A percentile compares a stretch with the other conserved stretches of the same genome.
These are phyloP conservation scores for Secale cereale DNA, from an alignment of 176 grass and related monocot genomes.

Conservation along the genomic window DNA sequence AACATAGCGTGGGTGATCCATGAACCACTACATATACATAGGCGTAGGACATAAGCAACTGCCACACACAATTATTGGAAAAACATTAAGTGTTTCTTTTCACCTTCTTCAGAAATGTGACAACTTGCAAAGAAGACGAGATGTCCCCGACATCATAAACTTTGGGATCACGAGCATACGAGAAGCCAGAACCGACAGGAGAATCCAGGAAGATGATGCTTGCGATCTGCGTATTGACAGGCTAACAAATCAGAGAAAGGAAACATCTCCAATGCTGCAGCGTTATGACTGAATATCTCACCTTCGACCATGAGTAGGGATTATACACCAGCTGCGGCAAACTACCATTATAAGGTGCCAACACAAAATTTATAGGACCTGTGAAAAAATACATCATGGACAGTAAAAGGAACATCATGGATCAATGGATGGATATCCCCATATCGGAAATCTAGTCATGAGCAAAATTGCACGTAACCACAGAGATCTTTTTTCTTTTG, in stretches of 20 bases:
- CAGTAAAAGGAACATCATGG: too few relatives aligned
- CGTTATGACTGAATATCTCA: neutral
- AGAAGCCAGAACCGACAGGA: conserved; percentile 62
- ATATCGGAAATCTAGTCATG: too few relatives aligned
- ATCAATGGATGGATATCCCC: too few relatives aligned
- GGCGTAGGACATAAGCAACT: neutral
- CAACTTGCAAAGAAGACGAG: conserved; percentile 35
- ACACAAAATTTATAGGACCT: conserved; percentile 42
- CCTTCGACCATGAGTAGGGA: conserved; percentile 49
- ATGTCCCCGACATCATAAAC: conserved; percentile 49
- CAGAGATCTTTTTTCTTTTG: too few relatives aligned
- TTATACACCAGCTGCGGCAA: conserved; percentile 32
- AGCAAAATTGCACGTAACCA: too few relatives aligned
- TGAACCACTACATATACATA: conserved; percentile 39
- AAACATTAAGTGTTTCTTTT: neutral
- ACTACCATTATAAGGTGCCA: conserved; percentile 3
- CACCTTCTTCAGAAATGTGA: conserved; percentile 57
- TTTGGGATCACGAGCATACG: conserved; percentile 32
- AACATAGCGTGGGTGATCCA: conserved; percentile 35
- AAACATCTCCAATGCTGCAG: neutral
- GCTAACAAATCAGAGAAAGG: neutral
- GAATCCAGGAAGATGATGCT: conserved; percentile 70
- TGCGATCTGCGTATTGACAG: conserved; percentile 16
- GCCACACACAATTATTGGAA: neutral
- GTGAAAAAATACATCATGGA: neutral